Evolutionary conservation across 306 rosid species (phyloP).

Genomic region (Quercus engelmannii): DNA sequence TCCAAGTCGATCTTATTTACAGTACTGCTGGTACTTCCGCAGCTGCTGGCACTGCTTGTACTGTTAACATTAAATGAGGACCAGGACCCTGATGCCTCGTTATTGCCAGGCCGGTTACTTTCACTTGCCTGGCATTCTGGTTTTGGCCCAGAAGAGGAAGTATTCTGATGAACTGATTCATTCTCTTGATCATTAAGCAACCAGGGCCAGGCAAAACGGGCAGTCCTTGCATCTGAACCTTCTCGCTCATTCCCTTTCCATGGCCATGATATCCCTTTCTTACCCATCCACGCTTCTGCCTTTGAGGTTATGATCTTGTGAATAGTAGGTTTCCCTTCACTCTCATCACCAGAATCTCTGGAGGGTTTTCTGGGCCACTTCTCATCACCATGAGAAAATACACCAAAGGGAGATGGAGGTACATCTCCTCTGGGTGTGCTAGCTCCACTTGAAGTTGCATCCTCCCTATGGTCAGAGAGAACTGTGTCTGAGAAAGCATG

Average conservation of each 20-base stretch:
- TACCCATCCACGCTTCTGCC: constrained; percentile 90
- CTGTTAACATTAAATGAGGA: constrained; percentile 80
- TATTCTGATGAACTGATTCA: constrained; percentile 44
- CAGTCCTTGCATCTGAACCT: constrained; percentile 49
- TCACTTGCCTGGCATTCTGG: constrained; percentile 57
- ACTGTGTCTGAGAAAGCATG: constrained; percentile 47
- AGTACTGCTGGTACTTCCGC: constrained; percentile 83
- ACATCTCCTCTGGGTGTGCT: constrained; percentile 88
- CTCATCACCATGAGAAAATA: constrained; percentile 52
- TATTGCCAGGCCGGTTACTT: constrained; percentile 47
- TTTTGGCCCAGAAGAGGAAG: constrained; percentile 35
- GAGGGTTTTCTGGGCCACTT: constrained; percentile 49
- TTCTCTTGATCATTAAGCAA: constrained; percentile 65
- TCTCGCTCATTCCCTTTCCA: constrained; percentile 79
- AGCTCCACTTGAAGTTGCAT: constrained; percentile 91
- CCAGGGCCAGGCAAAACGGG: constrained; percentile 54
- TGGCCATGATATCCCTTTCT: constrained; percentile 84
- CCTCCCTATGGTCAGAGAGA: constrained; percentile 67
- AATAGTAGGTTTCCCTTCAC: constrained; percentile 60
- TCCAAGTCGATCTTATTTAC: constrained; percentile 76
- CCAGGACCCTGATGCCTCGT: constrained; percentile 80
- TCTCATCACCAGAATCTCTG: constrained; percentile 65
- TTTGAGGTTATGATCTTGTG: constrained; percentile 64
- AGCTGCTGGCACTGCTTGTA: constrained; percentile 95
- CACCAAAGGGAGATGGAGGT: constrained; percentile 52